Evolutionary conservation across 108 stramenopile species (phyloP).

Genomic region (Phaeodactylum tricornutum): DNA sequence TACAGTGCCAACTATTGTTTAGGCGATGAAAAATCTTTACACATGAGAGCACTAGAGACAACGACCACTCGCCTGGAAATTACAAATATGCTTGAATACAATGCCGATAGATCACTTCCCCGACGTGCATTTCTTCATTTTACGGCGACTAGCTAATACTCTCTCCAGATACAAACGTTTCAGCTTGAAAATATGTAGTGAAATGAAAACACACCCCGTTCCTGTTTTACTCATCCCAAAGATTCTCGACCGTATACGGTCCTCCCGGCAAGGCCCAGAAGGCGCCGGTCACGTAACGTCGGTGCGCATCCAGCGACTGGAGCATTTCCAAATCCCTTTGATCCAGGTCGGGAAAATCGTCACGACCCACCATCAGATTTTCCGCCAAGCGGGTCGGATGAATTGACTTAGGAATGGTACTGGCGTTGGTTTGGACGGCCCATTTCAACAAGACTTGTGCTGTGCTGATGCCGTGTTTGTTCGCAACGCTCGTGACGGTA

Average conservation of each 20-base stretch:
- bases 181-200: too few species aligned
- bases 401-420: slow-evolving; percentile 25
- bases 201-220: too few species aligned
- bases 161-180: too few species aligned
- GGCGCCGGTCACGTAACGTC: slow-evolving; percentile 14
- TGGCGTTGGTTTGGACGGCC: slow-evolving; percentile 20
- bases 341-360: not conserved
- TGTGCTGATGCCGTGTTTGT: slow-evolving; percentile 11
- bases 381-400: slow-evolving; percentile 11
- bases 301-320: slow-evolving; percentile 8
- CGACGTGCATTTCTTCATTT: too few species aligned
- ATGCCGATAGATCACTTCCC: too few species aligned
- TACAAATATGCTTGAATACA: too few species aligned
- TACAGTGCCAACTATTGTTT: too few species aligned
- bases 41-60: too few species aligned
- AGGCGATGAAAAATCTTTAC: too few species aligned
- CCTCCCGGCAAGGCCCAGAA: slow-evolving; percentile 5
- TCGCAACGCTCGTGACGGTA: slow-evolving; percentile 4
- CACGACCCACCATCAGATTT: slow-evolving; percentile 9
- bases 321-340: slow-evolving; percentile 7
- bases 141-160: too few species aligned
- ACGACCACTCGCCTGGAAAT: too few species aligned
- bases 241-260: slow-evolving; percentile 19
- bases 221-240: slow-evolving; percentile 32
- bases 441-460: slow-evolving; percentile 29